These are phyloP conservation scores for Apiospora kogelbergensis DNA, from an alignment of 2,329 filamentous ascomycete species.

Conservation along the genomic window DNA sequence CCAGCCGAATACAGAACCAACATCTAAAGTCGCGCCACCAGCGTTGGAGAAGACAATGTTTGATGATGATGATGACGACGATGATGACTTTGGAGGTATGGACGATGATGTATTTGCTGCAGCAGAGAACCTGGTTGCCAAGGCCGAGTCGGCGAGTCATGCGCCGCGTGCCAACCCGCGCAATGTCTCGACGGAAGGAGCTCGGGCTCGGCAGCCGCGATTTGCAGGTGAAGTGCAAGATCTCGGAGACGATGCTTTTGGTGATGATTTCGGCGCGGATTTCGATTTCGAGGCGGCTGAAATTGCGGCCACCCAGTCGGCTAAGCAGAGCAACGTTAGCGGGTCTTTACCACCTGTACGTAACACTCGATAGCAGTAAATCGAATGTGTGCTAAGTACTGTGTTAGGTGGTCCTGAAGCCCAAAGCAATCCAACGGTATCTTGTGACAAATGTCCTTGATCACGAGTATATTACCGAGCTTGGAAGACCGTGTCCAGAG, in stretches of 20 bases:
- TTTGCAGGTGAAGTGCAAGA: slow-evolving; percentile 22
- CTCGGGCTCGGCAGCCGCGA: neutral
- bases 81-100: slow-evolving; percentile 65
- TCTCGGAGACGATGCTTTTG: slow-evolving; percentile 49
- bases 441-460: slow-evolving; percentile 73
- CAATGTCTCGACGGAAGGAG: neutral
- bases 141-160: slow-evolving; percentile 31
- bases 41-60: slow-evolving; percentile 17
- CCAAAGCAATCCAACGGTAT: slow-evolving; percentile 82
- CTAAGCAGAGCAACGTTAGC: slow-evolving; percentile 25
- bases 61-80: slow-evolving; percentile 15
- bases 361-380: slow-evolving; percentile 36
- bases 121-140: slow-evolving; percentile 42
- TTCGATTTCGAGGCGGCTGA: slow-evolving; percentile 78
- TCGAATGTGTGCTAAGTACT: slow-evolving; percentile 58
- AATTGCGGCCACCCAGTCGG: slow-evolving; percentile 69
- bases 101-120: slow-evolving; percentile 61
- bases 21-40: slow-evolving; percentile 12
- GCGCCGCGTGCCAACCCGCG: slow-evolving; percentile 15
- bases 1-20: slow-evolving; percentile 19
- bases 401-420: slow-evolving; percentile 65
- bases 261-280: slow-evolving; percentile 72
- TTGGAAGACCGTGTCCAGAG: slow-evolving; percentile 61
- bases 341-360: slow-evolving; percentile 51
- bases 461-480: slow-evolving; percentile 64